Evolutionary conservation across 768 basidiomycete genomes (phyloP), one percentile per base, ranked within the genome.

Genomic region (Auricularia heimuer): DNA sequence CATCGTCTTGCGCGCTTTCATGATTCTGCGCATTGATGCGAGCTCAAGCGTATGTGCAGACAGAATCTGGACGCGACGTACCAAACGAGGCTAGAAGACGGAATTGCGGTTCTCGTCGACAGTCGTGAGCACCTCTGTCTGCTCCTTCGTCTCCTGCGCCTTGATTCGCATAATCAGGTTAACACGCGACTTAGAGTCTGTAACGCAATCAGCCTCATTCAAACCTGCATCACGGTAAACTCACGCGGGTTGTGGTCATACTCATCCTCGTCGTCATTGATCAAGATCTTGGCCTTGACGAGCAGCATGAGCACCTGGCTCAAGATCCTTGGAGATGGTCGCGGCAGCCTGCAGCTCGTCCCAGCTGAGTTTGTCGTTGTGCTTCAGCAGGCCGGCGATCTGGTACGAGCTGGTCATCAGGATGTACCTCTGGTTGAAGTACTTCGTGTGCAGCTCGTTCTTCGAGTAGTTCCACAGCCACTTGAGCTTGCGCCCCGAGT

Each of bases 21-120:
- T 95, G 74, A 96, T 92, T 61, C 92, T 92, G 67, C 3, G 58
- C 21, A 66, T 11, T 61, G 67, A 71, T 65, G 45, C 69, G 69
- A 68, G 65, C 71, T 42, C 70, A 14, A 42, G 62, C 21, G 24
- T 29, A 29, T 29, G 24, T 29, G 24, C 42, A 42, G 6, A 34
- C 3, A 65, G 7, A 42, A 64, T 7, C 12, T 4, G 63, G 0
- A 39, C 8, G 6, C 12, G 68, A 72, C 76, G 2, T 66, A 82
- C 81, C 93, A 87, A 62, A 96, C 93, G 69, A 96, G 94, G 92
- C 74, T 98, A 95, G 64, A 97, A 94, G 66, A 94, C 87, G 70
- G 94, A 91, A 82, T 97, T 97, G 66, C 96, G 86, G 72, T 98
- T 96, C 77, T 98, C 95, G 69, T 97, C 96, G 4, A 98, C 94